Conservation (phyloP, 83 land plant genomes). For the Picea engelmannii region DNA sequence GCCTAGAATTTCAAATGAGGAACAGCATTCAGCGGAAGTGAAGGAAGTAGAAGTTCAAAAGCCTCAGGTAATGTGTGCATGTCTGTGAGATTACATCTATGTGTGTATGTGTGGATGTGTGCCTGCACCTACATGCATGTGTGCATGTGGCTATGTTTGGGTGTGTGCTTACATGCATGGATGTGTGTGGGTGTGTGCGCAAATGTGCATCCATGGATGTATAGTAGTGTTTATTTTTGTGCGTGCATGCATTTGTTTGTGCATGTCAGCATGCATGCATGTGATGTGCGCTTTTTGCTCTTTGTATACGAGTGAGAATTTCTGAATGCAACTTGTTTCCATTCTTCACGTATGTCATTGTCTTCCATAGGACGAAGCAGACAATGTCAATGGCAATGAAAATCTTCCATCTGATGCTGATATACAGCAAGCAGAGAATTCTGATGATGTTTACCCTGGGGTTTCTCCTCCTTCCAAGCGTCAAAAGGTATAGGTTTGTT, state of each 20-base stretch:
- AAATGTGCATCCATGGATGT: too few relatives aligned
- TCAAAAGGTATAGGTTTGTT: not conserved
- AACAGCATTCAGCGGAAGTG: not conserved
- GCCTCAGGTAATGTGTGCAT: not conserved
- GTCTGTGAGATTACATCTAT: too few relatives aligned
- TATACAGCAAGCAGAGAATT: not conserved
- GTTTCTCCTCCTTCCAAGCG: constrained; percentile 5
- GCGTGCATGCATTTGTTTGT: too few relatives aligned
- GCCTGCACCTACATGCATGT: too few relatives aligned
- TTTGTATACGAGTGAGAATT: not conserved
- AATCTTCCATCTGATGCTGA: not conserved
- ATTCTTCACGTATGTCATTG: not conserved
- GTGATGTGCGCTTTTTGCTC: not conserved
- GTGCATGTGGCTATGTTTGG: too few relatives aligned
- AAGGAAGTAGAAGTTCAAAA: not conserved
- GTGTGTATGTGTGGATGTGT: too few relatives aligned
- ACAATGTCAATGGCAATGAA: not conserved
- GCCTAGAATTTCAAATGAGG: not conserved
- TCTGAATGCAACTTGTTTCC: not conserved
- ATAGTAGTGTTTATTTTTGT: too few relatives aligned
- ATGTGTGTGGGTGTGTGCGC: too few relatives aligned
- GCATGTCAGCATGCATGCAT: too few relatives aligned
- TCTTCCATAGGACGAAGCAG: not conserved
- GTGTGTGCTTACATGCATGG: too few relatives aligned
- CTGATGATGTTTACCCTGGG: constrained; percentile 6